Base-by-base conservation (phyloP, 768 basidiomycete genomes). In the Phylloporus arenicola region DNA sequence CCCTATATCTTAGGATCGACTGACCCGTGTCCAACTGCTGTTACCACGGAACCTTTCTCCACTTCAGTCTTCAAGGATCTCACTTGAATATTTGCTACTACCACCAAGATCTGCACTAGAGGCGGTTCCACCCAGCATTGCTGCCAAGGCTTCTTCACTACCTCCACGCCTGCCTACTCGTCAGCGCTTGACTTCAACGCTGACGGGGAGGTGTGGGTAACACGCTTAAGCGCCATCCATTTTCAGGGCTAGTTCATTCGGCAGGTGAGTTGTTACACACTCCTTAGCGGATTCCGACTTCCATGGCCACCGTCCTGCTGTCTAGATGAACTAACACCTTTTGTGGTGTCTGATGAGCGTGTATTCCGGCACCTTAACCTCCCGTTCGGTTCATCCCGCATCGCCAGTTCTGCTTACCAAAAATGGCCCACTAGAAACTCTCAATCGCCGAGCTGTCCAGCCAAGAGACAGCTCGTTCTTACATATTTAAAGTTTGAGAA, bases 171-270 rank as follows among this genome's bases (percentile, higher is more conserved):
- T 78, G 78, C 81, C 82, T 83, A 82, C 81, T 84, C 81, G 76
- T 82, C 75, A 76, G 76, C 72, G 77, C 79, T 65, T 84, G 80
- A 79, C 76, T 79, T 73, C 68, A 80, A 81, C 80, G 72, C 79
- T 76, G 77, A 83, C 78, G 81, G 84, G 74, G 81, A 82, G 80
- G 84, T 86, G 80, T 86, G 81, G 84, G 84, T 84, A 81, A 78
- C 78, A 83, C 80, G 77, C 82, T 85, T 84, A 78, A 86, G 84
- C 83, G 83, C 84, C 84, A 86, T 86, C 84, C 83, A 85, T 86
- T 86, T 86, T 86, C 81, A 85, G 82, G 84, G 84, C 83, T 83
- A 85, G 83, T 85, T 84, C 79, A 83, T 87, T 87, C 82, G 81
- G 84, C 84, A 84, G 84, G 83, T 86, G 82, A 86, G 83, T 85